A percentile compares a stretch with the other conserved stretches of the same genome.
These are phyloP conservation scores for Halophytophthora polymorphica DNA, from an alignment of 352 stramenopile genomes.

Conservation along the genomic window DNA sequence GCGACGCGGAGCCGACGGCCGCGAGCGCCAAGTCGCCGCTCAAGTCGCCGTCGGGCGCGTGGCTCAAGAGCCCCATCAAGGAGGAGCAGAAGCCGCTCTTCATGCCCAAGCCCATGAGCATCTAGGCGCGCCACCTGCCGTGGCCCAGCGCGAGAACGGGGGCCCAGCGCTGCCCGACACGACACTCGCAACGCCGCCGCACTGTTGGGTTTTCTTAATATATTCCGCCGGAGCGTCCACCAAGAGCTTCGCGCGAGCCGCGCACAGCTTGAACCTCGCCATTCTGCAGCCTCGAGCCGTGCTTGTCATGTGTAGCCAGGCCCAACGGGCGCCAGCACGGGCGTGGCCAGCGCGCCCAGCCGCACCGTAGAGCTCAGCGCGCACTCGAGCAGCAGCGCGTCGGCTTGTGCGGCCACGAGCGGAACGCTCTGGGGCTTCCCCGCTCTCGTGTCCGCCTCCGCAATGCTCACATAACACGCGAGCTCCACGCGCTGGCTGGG, in stretches of 20 bases:
- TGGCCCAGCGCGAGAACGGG: background rate
- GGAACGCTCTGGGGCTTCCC: conserved; percentile 7
- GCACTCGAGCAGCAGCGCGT: conserved; percentile 17
- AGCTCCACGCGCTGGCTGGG: conserved; percentile 18
- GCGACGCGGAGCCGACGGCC: background rate
- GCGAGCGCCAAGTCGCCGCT: conserved; percentile 1
- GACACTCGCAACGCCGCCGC: too few species aligned
- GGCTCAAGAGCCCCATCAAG: conserved; percentile 42
- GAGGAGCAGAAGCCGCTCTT: conserved; percentile 59
- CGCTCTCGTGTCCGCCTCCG: background rate
- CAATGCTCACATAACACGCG: conserved; percentile 1
- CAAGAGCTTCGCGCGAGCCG: too few species aligned
- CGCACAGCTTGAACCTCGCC: too few species aligned
- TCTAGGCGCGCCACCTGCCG: conserved; percentile 26
- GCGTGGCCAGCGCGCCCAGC: conserved; percentile 6
- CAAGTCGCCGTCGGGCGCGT: conserved; percentile 18
- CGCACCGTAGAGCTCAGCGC: conserved; percentile 2
- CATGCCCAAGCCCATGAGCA: conserved; percentile 69
- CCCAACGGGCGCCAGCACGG: conserved; percentile 12
- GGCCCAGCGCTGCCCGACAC: too few species aligned
- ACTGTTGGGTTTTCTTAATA: too few species aligned
- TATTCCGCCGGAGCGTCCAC: too few species aligned
- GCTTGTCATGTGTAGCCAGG: conserved; percentile 10
- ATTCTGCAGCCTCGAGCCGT: background rate
- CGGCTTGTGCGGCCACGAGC: conserved; percentile 8